Conservation (phyloP, 2,329 filamentous ascomycete genomes). For the Claviceps pazoutovae region DNA sequence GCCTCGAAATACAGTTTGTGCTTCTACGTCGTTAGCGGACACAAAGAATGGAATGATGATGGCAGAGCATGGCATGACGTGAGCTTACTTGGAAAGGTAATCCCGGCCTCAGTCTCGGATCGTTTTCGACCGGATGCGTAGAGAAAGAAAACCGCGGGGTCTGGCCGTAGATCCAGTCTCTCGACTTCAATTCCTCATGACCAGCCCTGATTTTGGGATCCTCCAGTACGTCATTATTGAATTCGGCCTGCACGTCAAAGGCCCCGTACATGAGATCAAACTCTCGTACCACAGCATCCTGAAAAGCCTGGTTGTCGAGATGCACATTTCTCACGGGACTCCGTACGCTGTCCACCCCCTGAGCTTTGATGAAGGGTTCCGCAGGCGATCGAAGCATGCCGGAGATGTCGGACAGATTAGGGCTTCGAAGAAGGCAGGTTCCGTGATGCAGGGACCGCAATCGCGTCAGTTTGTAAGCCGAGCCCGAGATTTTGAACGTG, state of each 20-base stretch:
- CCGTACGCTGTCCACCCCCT: slow-evolving; percentile 82
- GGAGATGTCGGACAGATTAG: slow-evolving; percentile 57
- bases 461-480: slow-evolving; percentile 84
- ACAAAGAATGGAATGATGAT: neutral
- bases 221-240: slow-evolving; percentile 36
- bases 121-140: slow-evolving; percentile 42
- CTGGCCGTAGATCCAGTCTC: slow-evolving; percentile 69
- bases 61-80: too few species aligned
- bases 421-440: slow-evolving; percentile 69
- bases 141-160: slow-evolving; percentile 72
- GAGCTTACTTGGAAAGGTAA: slow-evolving; percentile 31
- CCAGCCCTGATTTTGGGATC: slow-evolving; percentile 33
- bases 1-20: slow-evolving; percentile 22
- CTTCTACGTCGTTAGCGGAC: slow-evolving; percentile 9
- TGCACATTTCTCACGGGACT: slow-evolving; percentile 72
- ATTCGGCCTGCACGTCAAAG: slow-evolving; percentile 19
- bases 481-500: slow-evolving; percentile 75
- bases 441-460: slow-evolving; percentile 79
- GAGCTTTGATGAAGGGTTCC: slow-evolving; percentile 59
- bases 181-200: slow-evolving; percentile 31
- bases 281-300: slow-evolving; percentile 43
- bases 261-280: slow-evolving; percentile 55
- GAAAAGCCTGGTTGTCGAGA: slow-evolving; percentile 32
- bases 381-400: slow-evolving; percentile 65
- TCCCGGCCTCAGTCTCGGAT: slow-evolving; percentile 40